Base-by-base conservation (phyloP, 768 basidiomycete species). In the Leccinum boreale region DNA sequence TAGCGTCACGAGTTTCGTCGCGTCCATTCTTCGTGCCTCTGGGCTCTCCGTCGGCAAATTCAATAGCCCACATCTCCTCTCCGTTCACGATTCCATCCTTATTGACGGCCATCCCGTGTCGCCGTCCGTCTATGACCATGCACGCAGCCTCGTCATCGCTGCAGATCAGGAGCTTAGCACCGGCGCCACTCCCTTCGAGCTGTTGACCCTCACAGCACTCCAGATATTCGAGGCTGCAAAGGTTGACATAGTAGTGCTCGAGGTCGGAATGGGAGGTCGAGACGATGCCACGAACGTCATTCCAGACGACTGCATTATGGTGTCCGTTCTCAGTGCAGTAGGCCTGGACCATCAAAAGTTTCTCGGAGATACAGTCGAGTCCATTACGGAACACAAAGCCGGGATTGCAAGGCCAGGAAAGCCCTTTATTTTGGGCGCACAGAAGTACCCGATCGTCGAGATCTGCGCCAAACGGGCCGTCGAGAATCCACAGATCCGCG, bases 291-390 rank as follows among this genome's bases (percentile, higher is more conserved):
- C 97, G 3, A 99, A 99, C 69, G 81, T 90, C 54, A 83, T 98
- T 19, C 82, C 90, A 2, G 82, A 87, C 47, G 77, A 81, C 1
- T 75, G 75, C 52, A 81, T 95, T 44, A 72, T 93, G 31, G 84
- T 87, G 2, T 92, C 90, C n/a, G 89, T 85, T 31, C 77, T 98
- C 26, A 92, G 94, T 0, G 74, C 86, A 3, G 90, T 98, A 21
- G 95, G 94, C 71, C 76, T 98, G 45, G 97, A 99, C 74, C 97
- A 98, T 71, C 93, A 95, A 62, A 82, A 82, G 4, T 94, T 96
- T 68, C 79, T 99, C 24, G 97, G 97, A 0, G 70, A 81, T 54
- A 89, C 91, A 0, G 74, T 94, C 5, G 77, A 75, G 12, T 81
- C 78, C 28, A 98, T 98, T 55, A 83, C 94, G 0, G 74, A 68